Conservation (phyloP, 108 stramenopile genomes). For the Nitzschia sp. region DNA sequence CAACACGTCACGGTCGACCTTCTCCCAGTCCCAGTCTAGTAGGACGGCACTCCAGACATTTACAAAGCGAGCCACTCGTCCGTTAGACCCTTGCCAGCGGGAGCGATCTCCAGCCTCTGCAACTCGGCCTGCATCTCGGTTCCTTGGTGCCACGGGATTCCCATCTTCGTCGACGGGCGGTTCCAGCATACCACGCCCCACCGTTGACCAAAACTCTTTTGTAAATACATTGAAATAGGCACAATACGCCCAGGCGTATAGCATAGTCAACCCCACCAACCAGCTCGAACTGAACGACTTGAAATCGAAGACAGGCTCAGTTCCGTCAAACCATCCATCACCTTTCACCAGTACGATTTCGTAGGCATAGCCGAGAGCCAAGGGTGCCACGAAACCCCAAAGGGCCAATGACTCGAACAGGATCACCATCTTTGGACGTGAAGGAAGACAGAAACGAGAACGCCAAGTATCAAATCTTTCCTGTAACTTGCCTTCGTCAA, state of each 20-base stretch:
- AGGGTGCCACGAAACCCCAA: constrained; percentile 64
- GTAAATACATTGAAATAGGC: constrained; percentile 62
- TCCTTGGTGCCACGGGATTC: constrained; percentile 21
- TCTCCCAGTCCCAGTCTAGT: constrained; percentile 72
- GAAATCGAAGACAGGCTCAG: constrained; percentile 15
- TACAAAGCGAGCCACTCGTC: constrained; percentile 58
- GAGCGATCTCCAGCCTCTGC: constrained; percentile 4
- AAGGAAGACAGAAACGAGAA: constrained; percentile 43
- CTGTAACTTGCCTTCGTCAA: constrained; percentile 7
- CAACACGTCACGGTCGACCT: constrained; percentile 53
- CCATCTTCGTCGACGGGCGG: constrained; percentile 43
- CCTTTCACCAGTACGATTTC: constrained; percentile 48
- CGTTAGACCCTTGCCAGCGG: constrained; percentile 70
- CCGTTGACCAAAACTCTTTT: constrained; percentile 55
- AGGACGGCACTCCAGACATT: constrained; percentile 39
- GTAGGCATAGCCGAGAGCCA: constrained; percentile 60
- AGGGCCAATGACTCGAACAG: constrained; percentile 36
- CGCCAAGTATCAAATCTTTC: constrained; percentile 36
- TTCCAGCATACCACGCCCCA: constrained; percentile 44
- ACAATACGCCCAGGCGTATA: constrained; percentile 64
- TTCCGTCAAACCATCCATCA: constrained; percentile 31
- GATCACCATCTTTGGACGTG: constrained; percentile 41
- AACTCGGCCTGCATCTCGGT: constrained; percentile 18
- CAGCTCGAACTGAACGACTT: constrained; percentile 34
- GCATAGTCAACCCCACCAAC: constrained; percentile 56